Conservation (phyloP, 768 basidiomycete genomes). For the Russula vinacea region DNA sequence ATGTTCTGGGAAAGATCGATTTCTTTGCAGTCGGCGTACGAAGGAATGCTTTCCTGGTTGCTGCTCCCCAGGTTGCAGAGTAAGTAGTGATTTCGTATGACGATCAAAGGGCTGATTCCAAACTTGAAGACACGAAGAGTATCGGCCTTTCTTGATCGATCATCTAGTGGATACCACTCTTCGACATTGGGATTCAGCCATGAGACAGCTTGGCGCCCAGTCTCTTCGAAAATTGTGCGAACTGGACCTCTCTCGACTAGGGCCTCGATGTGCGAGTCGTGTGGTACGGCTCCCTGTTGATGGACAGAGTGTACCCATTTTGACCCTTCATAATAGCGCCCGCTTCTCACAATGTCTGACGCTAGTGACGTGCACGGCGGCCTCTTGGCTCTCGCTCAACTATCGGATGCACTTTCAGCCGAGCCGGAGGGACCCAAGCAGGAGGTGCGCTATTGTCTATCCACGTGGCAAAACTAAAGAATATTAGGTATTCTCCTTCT, state of each 20-base stretch:
- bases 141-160: constrained; percentile 62
- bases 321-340: constrained; percentile 41
- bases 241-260: constrained; percentile 53
- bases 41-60: constrained; percentile 77
- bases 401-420: constrained; percentile 56
- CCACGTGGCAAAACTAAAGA: constrained; percentile 1
- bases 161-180: constrained; percentile 73
- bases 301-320: constrained; percentile 28
- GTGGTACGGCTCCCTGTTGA: constrained; percentile 45
- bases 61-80: constrained; percentile 85
- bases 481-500: constrained; percentile 60
- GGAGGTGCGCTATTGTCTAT: constrained; percentile 41
- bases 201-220: constrained; percentile 75
- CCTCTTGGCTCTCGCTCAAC: constrained; percentile 67
- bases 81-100: constrained; percentile 42
- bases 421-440: constrained; percentile 32
- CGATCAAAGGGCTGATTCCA: constrained; percentile 1
- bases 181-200: constrained; percentile 83
- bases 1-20: constrained; percentile 86
- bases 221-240: constrained; percentile 69
- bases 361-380: constrained; percentile 74
- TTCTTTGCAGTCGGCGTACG: constrained; percentile 91
- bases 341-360: constrained; percentile 62
- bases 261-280: constrained; percentile 47
- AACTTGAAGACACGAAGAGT: constrained; percentile 67